These are phyloP conservation scores for Zalaria sp. DNA, from an alignment of 2,329 filamentous ascomycete species.

Conservation along the genomic window DNA sequence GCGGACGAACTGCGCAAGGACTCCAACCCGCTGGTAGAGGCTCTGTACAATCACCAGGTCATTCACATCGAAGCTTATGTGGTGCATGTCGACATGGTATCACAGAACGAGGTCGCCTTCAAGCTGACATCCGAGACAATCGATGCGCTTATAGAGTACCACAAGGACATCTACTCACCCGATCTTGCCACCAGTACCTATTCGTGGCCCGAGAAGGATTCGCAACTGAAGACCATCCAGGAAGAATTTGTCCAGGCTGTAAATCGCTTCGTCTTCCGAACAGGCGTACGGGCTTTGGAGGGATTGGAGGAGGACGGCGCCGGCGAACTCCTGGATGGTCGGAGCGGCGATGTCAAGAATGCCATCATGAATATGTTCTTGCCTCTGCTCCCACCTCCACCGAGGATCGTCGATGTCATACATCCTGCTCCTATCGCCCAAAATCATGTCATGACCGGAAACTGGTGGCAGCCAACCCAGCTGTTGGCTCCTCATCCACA, in stretches of 20 bases:
- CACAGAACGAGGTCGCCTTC: slow-evolving; percentile 93
- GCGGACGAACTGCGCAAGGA: slow-evolving; percentile 75
- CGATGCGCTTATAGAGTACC: slow-evolving; percentile 82
- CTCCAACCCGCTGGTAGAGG: slow-evolving; percentile 68
- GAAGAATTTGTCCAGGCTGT: slow-evolving; percentile 92
- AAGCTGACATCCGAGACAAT: slow-evolving; percentile 95
- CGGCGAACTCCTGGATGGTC: slow-evolving; percentile 81
- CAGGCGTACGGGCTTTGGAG: slow-evolving; percentile 76
- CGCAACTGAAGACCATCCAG: slow-evolving; percentile 92
- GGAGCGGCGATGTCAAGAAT: slow-evolving; percentile 85
- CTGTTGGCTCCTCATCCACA: slow-evolving; percentile 42
- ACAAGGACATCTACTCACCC: slow-evolving; percentile 88
- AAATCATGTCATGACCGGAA: slow-evolving; percentile 54
- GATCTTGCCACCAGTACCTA: slow-evolving; percentile 81
- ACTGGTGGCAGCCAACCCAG: slow-evolving; percentile 59
- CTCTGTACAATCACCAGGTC: slow-evolving; percentile 83
- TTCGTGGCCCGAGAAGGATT: slow-evolving; percentile 93
- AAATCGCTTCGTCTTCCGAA: slow-evolving; percentile 94
- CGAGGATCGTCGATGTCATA: slow-evolving; percentile 77
- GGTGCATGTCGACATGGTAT: slow-evolving; percentile 97
- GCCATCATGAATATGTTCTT: slow-evolving; percentile 73
- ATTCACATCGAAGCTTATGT: slow-evolving; percentile 94
- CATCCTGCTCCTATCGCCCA: slow-evolving; percentile 75
- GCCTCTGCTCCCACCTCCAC: slow-evolving; percentile 73
- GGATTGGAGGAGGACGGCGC: slow-evolving; percentile 93